Evolutionary conservation across 2,329 filamentous ascomycete species (phyloP), one percentile per base, ranked within the genome.

Genomic region (Fusarium humuli): DNA sequence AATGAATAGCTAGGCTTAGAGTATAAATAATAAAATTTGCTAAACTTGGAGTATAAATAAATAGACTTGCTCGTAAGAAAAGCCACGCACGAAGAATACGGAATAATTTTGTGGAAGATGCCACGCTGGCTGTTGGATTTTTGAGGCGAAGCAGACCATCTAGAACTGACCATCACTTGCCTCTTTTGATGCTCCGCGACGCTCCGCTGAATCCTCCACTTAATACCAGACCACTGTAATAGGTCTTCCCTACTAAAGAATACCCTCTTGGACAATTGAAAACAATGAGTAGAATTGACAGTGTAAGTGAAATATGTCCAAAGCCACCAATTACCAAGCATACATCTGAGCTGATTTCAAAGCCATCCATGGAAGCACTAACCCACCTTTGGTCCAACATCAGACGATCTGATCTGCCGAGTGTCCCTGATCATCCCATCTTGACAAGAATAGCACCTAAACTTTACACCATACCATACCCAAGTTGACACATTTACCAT

Each of bases 101-200:
- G 22, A 12, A 37, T 8, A 50, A n/a, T 25, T 34, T 20, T 34
- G 23, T 18, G 4, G 41, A 75, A 76, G 71, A 76, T 71, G 73
- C 65, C 73, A 76, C 73, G 74, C 72, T 76, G 72, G 63, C 73
- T 66, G 20, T 61, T 67, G 63, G 54, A 54, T 42, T 16, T 60
- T 45, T 27, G 59, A 65, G 68, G 68, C 68, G 68, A 71, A 71
- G 67, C 25, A 41, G 27, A 13, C 30, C 37, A 58, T 59, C 61
- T 65, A 65, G 60, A 65, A 58, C 13, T 55, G n/a, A 56, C 61
- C 57, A 25, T 45, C 60, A 47, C 50, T 47, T 50, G 11, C 46
- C 37, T 41, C 59, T 64, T 57, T n/a, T 16, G 11, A 40, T 58
- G 12, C 23, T 40, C 37, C 49, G 34, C 37, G 14, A 40, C 27